Percentiles rank a stretch among this genome's conserved stretches.
Evolutionary conservation across 192 early-diverging fungal genomes (phyloP).

Genomic region (Piromyces sp.): DNA sequence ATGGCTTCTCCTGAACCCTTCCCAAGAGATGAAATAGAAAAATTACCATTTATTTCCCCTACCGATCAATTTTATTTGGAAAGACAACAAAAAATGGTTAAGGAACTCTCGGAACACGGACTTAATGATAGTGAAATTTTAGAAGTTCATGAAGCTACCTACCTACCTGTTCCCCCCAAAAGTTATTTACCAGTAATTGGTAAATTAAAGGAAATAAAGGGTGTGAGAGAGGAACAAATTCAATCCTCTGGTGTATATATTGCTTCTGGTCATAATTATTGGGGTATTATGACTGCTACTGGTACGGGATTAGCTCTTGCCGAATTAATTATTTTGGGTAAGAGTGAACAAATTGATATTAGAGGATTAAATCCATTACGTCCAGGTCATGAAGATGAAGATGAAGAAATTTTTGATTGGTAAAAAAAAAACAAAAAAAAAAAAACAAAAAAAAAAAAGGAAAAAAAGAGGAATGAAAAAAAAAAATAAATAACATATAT

Average conservation of each 20-base stretch:
- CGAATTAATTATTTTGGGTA: slow-evolving; percentile 16
- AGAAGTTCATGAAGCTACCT: slow-evolving; percentile 14
- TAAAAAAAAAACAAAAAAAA: neutral
- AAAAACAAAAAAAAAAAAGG: neutral
- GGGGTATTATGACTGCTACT: slow-evolving; percentile 23
- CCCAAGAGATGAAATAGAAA: slow-evolving; percentile 8
- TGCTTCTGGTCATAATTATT: slow-evolving; percentile 20
- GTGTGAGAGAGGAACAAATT: neutral
- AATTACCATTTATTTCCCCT: neutral
- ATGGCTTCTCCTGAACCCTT: slow-evolving; percentile 9
- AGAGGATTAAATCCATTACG: neutral
- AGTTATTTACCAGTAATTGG: slow-evolving; percentile 18
- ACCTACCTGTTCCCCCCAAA: slow-evolving; percentile 14
- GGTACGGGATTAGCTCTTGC: slow-evolving; percentile 19
- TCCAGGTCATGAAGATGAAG: neutral
- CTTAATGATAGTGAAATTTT: slow-evolving; percentile 5
- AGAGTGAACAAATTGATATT: slow-evolving; percentile 8
- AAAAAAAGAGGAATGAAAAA: no score
- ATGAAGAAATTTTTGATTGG: neutral
- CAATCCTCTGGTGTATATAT: slow-evolving; percentile 7
- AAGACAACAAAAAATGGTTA: slow-evolving; percentile 6
- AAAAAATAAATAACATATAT: no score
- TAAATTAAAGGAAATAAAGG: slow-evolving; percentile 5
- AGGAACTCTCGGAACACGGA: slow-evolving; percentile 5
- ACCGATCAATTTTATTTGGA: slow-evolving; percentile 4